Conservation (phyloP, 306 rosid species). For the Medicago arabica region DNA sequence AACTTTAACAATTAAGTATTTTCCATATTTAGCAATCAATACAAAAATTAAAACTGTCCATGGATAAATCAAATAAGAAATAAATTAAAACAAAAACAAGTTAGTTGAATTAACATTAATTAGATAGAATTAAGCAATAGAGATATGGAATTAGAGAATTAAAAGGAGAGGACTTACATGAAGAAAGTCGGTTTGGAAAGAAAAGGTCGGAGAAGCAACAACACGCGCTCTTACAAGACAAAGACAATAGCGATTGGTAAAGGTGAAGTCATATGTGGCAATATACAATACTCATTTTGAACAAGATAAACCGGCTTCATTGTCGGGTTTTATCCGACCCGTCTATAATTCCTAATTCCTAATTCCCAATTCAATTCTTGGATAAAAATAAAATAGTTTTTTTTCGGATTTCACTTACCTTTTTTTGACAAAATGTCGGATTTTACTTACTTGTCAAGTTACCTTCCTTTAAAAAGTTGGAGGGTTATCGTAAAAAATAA, state of each 20-base stretch:
- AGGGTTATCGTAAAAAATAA: too few relatives aligned
- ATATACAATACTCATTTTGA: background rate
- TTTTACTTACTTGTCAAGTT: too few relatives aligned
- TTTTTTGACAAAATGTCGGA: too few relatives aligned
- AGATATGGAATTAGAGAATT: background rate
- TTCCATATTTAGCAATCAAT: constrained; percentile 39
- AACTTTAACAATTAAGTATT: constrained; percentile 46
- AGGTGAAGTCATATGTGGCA: background rate
- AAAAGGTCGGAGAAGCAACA: background rate
- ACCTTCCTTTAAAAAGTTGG: too few relatives aligned
- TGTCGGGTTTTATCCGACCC: background rate
- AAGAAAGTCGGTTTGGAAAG: background rate
- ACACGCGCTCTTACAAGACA: constrained; percentile 2
- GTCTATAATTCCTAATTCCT: background rate
- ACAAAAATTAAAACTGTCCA: constrained; percentile 34
- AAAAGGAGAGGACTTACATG: background rate
- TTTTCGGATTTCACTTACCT: too few relatives aligned
- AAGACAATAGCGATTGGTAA: background rate
- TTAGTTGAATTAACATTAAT: background rate
- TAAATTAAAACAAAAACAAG: background rate
- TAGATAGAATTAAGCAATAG: background rate
- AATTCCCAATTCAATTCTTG: too few relatives aligned
- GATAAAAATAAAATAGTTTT: too few relatives aligned
- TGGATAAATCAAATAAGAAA: constrained; percentile 35
- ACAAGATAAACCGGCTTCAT: background rate